Conservation (phyloP, 2,329 filamentous ascomycete species). For the Plectosphaerella plurivora region DNA sequence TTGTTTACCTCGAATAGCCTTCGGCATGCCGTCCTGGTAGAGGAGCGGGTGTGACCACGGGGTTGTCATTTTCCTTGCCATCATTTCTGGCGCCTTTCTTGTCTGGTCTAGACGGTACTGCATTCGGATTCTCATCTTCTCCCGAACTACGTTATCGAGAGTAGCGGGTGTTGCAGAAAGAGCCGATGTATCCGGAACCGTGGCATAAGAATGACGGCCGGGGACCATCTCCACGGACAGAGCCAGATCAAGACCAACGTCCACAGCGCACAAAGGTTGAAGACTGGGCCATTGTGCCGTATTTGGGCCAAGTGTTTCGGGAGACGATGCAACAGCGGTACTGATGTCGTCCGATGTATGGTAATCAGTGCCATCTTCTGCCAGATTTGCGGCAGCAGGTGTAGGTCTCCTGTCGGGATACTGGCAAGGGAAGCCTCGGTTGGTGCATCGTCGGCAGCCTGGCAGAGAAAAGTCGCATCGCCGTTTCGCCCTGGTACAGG, state of each 20-base stretch:
- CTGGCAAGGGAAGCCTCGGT: constrained; percentile 38
- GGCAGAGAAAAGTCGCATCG: constrained; percentile 48
- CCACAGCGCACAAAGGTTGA: not conserved
- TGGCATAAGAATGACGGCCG: too few species aligned
- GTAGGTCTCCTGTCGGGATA: not conserved
- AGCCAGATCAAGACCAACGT: not conserved
- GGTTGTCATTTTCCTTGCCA: constrained; percentile 44
- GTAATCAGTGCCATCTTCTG: not conserved
- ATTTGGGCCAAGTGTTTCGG: not conserved
- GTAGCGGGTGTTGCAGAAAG: too few species aligned
- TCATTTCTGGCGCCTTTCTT: constrained; percentile 39
- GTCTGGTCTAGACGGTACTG: constrained; percentile 46
- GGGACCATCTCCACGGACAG: too few species aligned
- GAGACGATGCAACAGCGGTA: not conserved
- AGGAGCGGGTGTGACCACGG: constrained; percentile 51
- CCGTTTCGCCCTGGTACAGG: constrained; percentile 53
- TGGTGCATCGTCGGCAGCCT: constrained; percentile 45
- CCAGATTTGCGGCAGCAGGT: not conserved
- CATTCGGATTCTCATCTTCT: constrained; percentile 26
- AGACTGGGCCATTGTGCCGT: not conserved
- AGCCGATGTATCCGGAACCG: too few species aligned
- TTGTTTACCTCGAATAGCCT: constrained; percentile 39
- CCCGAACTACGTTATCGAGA: not conserved
- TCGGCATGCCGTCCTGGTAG: constrained; percentile 47
- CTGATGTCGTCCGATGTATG: too few species aligned